These are phyloP conservation scores for Neoboletus subvelutipes DNA, from an alignment of 768 basidiomycete genomes.

Conservation along the genomic window DNA sequence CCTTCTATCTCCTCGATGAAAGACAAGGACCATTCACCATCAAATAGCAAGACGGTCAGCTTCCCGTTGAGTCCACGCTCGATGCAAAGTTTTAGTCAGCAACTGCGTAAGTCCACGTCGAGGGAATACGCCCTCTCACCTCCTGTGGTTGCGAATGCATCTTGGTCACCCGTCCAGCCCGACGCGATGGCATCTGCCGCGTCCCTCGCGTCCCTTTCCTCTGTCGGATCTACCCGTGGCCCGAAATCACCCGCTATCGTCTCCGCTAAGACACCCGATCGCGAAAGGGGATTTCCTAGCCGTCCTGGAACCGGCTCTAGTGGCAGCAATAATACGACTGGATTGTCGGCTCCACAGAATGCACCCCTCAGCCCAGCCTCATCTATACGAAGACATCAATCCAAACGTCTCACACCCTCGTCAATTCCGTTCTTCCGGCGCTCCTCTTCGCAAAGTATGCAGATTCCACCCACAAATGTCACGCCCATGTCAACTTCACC, in stretches of 20 bases:
- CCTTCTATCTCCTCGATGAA: conserved; percentile 57
- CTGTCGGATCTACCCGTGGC: conserved; percentile 61
- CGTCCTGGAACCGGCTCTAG: conserved; percentile 78
- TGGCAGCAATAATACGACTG: conserved; percentile 64
- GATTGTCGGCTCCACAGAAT: conserved; percentile 50
- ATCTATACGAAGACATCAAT: conserved; percentile 63
- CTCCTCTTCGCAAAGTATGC: conserved; percentile 86
- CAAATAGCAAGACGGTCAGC: conserved; percentile 45
- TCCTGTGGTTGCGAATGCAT: conserved; percentile 40
- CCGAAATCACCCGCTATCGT: conserved; percentile 43
- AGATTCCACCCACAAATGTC: conserved; percentile 48
- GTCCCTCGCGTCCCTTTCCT: conserved; percentile 73
- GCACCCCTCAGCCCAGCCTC: conserved; percentile 72
- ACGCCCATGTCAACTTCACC: conserved; percentile 48
- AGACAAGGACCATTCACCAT: conserved; percentile 39
- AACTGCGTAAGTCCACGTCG: conserved; percentile 65
- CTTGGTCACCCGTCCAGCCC: conserved; percentile 70
- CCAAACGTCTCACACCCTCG: conserved; percentile 83
- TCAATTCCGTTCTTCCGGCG: conserved; percentile 94
- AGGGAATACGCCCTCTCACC: conserved; percentile 58
- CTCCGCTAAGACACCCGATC: conserved; percentile 64
- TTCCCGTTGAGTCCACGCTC: conserved; percentile 68
- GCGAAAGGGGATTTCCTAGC: conserved; percentile 47
- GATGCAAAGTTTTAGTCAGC: conserved; percentile 60
- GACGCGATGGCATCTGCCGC: conserved; percentile 79